A percentile compares a stretch with the other conserved stretches of the same genome.
Conservation (phyloP, 2,329 filamentous ascomycete genomes). For the Ascochyta koolunga region DNA sequence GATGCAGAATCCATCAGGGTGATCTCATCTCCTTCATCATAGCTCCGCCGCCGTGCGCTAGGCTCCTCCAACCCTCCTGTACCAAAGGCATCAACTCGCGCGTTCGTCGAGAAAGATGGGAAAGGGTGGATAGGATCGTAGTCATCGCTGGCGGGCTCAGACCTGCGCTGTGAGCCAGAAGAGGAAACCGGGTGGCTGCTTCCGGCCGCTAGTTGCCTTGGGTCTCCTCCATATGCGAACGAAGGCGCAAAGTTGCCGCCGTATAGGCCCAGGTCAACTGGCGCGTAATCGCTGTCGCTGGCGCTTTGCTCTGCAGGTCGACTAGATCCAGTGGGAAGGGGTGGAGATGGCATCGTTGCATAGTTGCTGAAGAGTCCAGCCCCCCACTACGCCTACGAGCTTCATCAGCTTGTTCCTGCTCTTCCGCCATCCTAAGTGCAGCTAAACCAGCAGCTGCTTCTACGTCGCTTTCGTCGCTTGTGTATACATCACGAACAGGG, state of each 20-base stretch:
- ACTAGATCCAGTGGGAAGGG: constrained; percentile 46
- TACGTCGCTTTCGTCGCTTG: constrained; percentile 78
- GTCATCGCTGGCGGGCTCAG: constrained; percentile 51
- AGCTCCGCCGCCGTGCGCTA: constrained; percentile 74
- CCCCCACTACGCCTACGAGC: constrained; percentile 65
- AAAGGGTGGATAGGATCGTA: constrained; percentile 63
- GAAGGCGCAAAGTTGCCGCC: constrained; percentile 73
- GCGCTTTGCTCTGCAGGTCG: constrained; percentile 31
- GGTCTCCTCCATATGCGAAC: constrained; percentile 65
- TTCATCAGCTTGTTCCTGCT: constrained; percentile 69
- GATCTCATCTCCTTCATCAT: constrained; percentile 88
- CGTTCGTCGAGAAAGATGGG: constrained; percentile 62
- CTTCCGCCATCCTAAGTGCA: constrained; percentile 83
- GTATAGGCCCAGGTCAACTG: constrained; percentile 74
- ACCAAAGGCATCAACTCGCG: constrained; percentile 82
- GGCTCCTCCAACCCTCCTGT: constrained; percentile 89
- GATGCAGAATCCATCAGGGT: constrained; percentile 49
- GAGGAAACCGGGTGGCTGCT: constrained; percentile 51
- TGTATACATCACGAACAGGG: constrained; percentile 36
- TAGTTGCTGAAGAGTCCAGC: constrained; percentile 58
- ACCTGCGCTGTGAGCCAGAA: constrained; percentile 54
- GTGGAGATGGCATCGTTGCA: constrained; percentile 48
- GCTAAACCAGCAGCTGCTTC: constrained; percentile 84
- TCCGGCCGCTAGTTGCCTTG: constrained; percentile 48
- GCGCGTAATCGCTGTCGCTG: constrained; percentile 72